Evolutionary conservation across 164 flowering plant species (phyloP).

Genomic region (Stephania japonica): DNA sequence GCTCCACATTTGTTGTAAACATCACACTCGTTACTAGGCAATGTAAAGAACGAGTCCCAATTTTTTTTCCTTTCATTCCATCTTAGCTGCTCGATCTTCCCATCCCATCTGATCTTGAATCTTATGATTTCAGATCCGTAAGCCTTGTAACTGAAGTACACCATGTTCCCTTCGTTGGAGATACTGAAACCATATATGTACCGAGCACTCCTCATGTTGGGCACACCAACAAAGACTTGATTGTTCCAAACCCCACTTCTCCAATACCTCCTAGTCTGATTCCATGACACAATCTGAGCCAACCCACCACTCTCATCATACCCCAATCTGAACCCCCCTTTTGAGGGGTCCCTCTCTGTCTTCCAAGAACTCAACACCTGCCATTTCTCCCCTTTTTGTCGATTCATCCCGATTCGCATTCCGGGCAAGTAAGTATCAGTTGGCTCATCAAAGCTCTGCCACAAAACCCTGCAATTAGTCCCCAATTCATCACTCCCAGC

Average conservation of each 20-base stretch:
- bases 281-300: conserved; percentile 52
- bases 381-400: conserved; percentile 14
- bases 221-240: conserved; percentile 34
- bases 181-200: conserved; percentile 39
- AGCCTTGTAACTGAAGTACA: conserved; percentile 32
- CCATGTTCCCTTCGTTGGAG: background rate
- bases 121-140: conserved; percentile 21
- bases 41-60: conserved; percentile 31
- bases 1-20: conserved; percentile 50
- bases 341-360: conserved; percentile 37
- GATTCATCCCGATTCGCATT: conserved; percentile 35
- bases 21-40: conserved; percentile 43
- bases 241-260: conserved; percentile 61
- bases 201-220: conserved; percentile 20
- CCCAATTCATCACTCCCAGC: background rate
- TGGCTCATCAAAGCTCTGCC: conserved; percentile 55
- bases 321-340: conserved; percentile 38
- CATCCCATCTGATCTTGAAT: conserved; percentile 36
- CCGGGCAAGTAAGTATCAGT: conserved; percentile 50
- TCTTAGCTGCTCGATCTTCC: conserved; percentile 31
- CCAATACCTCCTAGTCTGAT: conserved; percentile 34
- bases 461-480: conserved; percentile 14
- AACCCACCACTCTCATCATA: conserved; percentile 38
- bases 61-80: conserved; percentile 28
- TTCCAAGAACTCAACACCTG: conserved; percentile 45